These are phyloP conservation scores for Xylariaceae sp. DNA, from an alignment of 2,329 filamentous ascomycete species.

Conservation along the genomic window DNA sequence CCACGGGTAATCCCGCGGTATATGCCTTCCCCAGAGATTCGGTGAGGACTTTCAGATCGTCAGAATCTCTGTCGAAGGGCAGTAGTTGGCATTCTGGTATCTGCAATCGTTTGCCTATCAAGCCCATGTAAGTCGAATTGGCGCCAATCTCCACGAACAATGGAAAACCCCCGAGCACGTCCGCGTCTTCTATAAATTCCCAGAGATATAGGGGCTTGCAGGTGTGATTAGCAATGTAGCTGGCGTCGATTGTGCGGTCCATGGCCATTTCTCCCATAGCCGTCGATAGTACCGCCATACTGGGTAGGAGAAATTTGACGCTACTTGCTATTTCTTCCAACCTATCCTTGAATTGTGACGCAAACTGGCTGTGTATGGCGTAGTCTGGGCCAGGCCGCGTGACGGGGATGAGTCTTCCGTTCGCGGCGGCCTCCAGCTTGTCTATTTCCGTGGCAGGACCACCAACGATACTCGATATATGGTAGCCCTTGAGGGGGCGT, in stretches of 20 bases:
- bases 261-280: constrained; percentile 21
- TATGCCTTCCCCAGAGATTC: constrained; percentile 12
- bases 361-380: constrained; percentile 48
- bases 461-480: constrained; percentile 42
- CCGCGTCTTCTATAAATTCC: neutral
- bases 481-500: constrained; percentile 3
- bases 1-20: constrained; percentile 2
- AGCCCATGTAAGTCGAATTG: constrained; percentile 1
- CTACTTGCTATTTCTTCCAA: constrained; percentile 44
- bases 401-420: constrained; percentile 36
- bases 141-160: constrained; percentile 16
- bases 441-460: constrained; percentile 45
- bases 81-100: constrained; percentile 3
- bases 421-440: constrained; percentile 37
- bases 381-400: constrained; percentile 44
- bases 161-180: neutral
- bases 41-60: constrained; percentile 6
- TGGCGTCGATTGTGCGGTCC: constrained; percentile 16
- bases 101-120: constrained; percentile 9
- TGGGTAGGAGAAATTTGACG: constrained; percentile 40
- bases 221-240: constrained; percentile 18
- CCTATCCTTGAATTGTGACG: constrained; percentile 49
- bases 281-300: constrained; percentile 39
- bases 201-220: constrained; percentile 16
- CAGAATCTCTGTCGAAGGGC: neutral